Percentiles rank a stretch among this genome's conserved stretches.
These are phyloP conservation scores for Lodderomyces parapsilosis DNA, from an alignment of 1,139 yeast genomes.

Conservation along the genomic window DNA sequence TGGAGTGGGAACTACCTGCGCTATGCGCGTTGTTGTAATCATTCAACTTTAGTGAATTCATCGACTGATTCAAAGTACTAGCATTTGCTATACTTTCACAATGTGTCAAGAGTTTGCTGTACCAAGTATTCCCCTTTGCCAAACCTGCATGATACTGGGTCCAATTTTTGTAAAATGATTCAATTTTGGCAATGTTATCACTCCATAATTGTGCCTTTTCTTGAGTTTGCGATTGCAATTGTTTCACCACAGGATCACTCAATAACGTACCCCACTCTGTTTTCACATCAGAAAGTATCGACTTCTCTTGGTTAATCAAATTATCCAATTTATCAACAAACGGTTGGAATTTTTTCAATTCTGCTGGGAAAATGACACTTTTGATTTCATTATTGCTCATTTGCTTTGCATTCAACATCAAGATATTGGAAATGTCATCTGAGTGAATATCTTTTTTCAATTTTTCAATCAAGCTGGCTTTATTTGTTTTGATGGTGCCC, in stretches of 20 bases:
- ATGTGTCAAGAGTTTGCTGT: conserved; percentile 49
- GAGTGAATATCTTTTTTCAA: conserved; percentile 70
- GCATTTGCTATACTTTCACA: neutral
- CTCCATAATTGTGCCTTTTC: conserved; percentile 23
- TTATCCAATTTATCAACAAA: conserved; percentile 67
- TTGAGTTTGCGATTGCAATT: conserved; percentile 33
- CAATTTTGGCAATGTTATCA: conserved; percentile 37
- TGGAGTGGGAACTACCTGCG: neutral
- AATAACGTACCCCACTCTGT: conserved; percentile 56
- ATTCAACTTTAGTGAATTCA: neutral
- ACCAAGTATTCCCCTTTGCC: conserved; percentile 61
- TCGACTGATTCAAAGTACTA: neutral
- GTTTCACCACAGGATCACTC: conserved; percentile 42
- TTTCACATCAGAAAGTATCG: conserved; percentile 56
- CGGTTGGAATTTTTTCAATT: conserved; percentile 74
- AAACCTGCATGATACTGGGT: conserved; percentile 57
- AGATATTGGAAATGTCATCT: conserved; percentile 82
- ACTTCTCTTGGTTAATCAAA: conserved; percentile 62
- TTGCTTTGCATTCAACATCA: conserved; percentile 65
- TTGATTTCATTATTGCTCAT: conserved; percentile 58
- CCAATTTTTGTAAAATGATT: conserved; percentile 59
- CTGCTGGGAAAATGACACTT: conserved; percentile 63
- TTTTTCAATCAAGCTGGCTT: conserved; percentile 58
- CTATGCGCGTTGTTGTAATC: neutral
- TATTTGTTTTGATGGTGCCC: conserved; percentile 53